Evolutionary conservation across 169 alveolate genomes (phyloP).

Genomic region (Babesia ovis): DNA sequence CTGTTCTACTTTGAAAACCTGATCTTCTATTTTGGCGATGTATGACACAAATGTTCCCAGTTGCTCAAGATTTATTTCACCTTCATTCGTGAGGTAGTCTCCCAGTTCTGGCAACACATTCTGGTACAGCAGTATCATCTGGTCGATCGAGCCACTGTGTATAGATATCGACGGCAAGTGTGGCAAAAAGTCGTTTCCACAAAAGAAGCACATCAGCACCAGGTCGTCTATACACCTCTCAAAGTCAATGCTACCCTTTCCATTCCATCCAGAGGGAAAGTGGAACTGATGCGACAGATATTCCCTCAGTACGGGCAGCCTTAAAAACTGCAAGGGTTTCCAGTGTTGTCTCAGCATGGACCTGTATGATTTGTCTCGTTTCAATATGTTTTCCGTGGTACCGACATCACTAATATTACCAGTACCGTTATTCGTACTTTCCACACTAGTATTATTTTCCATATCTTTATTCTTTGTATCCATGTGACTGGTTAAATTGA

Average conservation of each 20-base stretch:
- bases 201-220: conserved; percentile 93
- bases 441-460: too few relatives aligned
- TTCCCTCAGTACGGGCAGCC: conserved; percentile 81
- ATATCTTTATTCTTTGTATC: neutral
- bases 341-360: conserved; percentile 67
- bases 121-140: conserved; percentile 90
- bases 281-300: conserved; percentile 73
- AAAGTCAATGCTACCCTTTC: conserved; percentile 75
- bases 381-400: neutral
- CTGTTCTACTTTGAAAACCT: conserved; percentile 77
- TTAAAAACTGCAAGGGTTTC: conserved; percentile 83
- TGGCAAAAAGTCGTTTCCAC: conserved; percentile 98
- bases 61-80: conserved; percentile 80
- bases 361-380: conserved; percentile 30
- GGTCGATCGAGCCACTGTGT: conserved; percentile 96
- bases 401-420: too few relatives aligned
- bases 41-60: conserved; percentile 74
- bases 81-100: conserved; percentile 88
- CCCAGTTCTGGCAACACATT: conserved; percentile 86
- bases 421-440: conserved; percentile 8
- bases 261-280: conserved; percentile 61
- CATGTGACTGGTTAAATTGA: too few relatives aligned
- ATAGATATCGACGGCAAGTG: conserved; percentile 92
- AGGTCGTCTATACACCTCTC: conserved; percentile 96
- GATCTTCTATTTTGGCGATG: conserved; percentile 87